Evolutionary conservation across 2,329 filamentous ascomycete species (phyloP).

Genomic region (Verticillium albo-atrum): DNA sequence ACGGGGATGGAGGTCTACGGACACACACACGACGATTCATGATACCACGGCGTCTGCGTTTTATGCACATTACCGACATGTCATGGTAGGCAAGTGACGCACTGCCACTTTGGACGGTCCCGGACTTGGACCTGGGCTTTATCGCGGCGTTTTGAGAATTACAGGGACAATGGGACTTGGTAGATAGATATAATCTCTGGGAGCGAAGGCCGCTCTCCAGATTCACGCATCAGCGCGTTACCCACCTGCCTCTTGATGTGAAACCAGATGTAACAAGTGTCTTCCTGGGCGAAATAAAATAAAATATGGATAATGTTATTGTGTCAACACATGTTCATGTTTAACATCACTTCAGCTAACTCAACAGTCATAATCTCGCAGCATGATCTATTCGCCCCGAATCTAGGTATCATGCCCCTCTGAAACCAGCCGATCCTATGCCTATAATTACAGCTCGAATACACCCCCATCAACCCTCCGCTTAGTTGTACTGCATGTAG

Average conservation of each 20-base stretch:
- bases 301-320: too few species aligned
- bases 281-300: too few species aligned
- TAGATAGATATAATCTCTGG: background rate
- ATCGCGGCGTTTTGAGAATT: background rate
- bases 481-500: conserved; percentile 98
- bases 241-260: too few species aligned
- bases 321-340: too few species aligned
- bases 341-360: too few species aligned
- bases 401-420: conserved; percentile 9
- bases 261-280: too few species aligned
- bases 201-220: background rate
- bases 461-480: conserved; percentile 2
- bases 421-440: conserved; percentile 9
- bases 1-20: background rate
- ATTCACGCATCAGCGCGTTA: background rate
- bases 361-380: background rate
- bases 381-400: conserved; percentile 11
- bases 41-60: background rate
- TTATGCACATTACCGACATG: background rate
- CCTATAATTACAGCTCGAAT: conserved; percentile 18
- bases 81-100: background rate
- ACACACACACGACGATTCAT: background rate
- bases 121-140: background rate
- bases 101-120: background rate
- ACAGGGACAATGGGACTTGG: background rate